Conservation (phyloP, 176 grass and related monocot species). For the Typha latifolia region DNA sequence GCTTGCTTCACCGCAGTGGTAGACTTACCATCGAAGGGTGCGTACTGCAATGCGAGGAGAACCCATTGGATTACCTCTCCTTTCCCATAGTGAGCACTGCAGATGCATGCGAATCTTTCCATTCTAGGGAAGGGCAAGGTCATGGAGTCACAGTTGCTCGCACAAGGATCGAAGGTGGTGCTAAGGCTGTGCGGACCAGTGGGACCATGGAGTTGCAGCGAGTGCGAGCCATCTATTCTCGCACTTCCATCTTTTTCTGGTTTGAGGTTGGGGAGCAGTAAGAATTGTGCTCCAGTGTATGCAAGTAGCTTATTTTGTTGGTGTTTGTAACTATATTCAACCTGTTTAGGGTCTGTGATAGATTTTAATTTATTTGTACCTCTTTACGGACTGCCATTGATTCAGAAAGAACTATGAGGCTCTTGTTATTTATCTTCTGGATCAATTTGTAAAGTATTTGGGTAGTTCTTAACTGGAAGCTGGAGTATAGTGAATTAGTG, state of each 20-base stretch:
- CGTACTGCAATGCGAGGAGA: constrained; percentile 81
- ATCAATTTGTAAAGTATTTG: too few relatives aligned
- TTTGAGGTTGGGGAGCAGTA: constrained; percentile 70
- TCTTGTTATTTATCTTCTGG: too few relatives aligned
- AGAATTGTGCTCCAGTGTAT: background rate
- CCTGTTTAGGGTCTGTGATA: too few relatives aligned
- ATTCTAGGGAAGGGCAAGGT: constrained; percentile 29
- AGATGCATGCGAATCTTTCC: constrained; percentile 20
- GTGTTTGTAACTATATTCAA: background rate
- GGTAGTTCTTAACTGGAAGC: too few relatives aligned
- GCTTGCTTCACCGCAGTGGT: constrained; percentile 73
- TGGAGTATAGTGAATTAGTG: too few relatives aligned
- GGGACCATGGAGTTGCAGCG: constrained; percentile 60
- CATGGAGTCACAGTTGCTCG: constrained; percentile 67
- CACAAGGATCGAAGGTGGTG: constrained; percentile 86
- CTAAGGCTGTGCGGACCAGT: constrained; percentile 64
- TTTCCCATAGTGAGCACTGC: constrained; percentile 87
- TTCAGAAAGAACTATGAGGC: too few relatives aligned
- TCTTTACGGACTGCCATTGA: too few relatives aligned
- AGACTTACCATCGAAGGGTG: constrained; percentile 76
- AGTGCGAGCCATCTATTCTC: constrained; percentile 82
- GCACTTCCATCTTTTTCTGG: constrained; percentile 85
- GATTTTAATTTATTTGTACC: too few relatives aligned
- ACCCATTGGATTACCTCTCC: constrained; percentile 84
- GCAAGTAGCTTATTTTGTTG: background rate